These are phyloP conservation scores for Leccinum insolens DNA, from an alignment of 1,284 basidiomycete genomes.

Conservation along the genomic window DNA sequence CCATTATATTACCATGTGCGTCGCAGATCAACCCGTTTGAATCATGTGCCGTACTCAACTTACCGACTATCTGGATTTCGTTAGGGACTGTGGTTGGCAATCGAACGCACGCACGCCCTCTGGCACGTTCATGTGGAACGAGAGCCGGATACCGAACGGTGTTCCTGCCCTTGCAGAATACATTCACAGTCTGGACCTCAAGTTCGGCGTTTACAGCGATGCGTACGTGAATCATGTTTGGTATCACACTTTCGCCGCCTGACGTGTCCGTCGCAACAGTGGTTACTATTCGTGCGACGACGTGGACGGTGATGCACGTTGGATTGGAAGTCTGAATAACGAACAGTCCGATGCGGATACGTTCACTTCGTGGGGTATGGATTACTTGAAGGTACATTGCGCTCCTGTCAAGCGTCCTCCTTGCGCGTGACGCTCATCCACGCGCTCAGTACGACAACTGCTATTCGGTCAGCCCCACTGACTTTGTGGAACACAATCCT, in stretches of 20 bases:
- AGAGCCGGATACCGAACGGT: constrained; percentile 12
- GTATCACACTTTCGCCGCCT: background rate
- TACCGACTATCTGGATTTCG: background rate
- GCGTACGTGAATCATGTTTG: constrained; percentile 10
- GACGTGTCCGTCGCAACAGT: background rate
- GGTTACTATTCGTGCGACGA: constrained; percentile 16
- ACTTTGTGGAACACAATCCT: constrained; percentile 5
- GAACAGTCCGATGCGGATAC: constrained; percentile 12
- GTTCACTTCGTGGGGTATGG: constrained; percentile 11
- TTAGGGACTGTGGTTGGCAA: constrained; percentile 21
- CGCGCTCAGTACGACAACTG: constrained; percentile 18
- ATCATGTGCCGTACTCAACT: background rate
- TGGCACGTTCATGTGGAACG: constrained; percentile 11
- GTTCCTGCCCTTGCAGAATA: constrained; percentile 16
- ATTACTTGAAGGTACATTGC: constrained; percentile 18
- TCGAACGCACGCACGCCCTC: constrained; percentile 4
- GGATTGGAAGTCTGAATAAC: constrained; percentile 14
- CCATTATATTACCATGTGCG: constrained; percentile 10
- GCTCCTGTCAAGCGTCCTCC: background rate
- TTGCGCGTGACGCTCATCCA: background rate
- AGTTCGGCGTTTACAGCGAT: constrained; percentile 16
- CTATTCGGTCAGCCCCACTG: constrained; percentile 3
- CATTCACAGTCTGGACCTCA: constrained; percentile 12
- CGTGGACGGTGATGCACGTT: background rate
- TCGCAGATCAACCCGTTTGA: background rate